Evolutionary conservation across 345 rosid genomes (phyloP).

Genomic region (Moricandia arvensis): DNA sequence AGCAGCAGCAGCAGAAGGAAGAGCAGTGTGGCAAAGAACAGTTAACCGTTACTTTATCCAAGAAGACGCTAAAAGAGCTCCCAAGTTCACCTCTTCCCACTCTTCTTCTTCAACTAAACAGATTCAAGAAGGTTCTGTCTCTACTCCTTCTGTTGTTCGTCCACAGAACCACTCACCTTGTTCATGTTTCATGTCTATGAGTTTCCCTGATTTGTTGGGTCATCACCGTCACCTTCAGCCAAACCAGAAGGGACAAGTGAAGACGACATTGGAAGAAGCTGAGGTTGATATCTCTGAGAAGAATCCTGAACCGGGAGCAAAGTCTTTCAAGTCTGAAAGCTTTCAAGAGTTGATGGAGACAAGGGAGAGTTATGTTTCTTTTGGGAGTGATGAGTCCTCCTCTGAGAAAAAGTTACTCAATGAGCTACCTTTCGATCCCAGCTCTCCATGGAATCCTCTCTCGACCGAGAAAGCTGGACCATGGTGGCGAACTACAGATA

Average conservation of each 20-base stretch:
- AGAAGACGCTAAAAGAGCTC: constrained; percentile 98
- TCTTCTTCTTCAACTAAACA: constrained; percentile 53
- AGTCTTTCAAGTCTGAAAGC: constrained; percentile 9
- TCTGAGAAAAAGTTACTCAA: constrained; percentile 30
- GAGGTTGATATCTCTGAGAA: constrained; percentile 46
- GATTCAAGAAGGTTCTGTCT: constrained; percentile 57
- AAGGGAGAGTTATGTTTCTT: constrained; percentile 31
- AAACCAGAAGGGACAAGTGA: constrained; percentile 41
- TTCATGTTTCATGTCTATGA: constrained; percentile 55
- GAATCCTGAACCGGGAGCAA: background rate
- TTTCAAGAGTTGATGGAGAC: constrained; percentile 43
- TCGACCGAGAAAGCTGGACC: constrained; percentile 59
- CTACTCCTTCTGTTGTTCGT: constrained; percentile 45
- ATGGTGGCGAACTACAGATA: constrained; percentile 87
- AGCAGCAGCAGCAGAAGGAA: constrained; percentile 70
- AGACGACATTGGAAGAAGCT: constrained; percentile 49
- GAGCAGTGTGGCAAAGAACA: constrained; percentile 92
- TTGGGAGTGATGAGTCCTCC: constrained; percentile 21
- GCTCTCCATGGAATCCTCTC: constrained; percentile 55
- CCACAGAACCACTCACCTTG: constrained; percentile 41
- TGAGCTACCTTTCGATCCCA: constrained; percentile 49
- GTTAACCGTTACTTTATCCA: constrained; percentile 93
- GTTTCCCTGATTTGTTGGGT: constrained; percentile 52
- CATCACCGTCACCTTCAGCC: constrained; percentile 46
- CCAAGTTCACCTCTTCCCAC: constrained; percentile 80